A percentile compares a stretch with the other conserved stretches of the same genome.
phyloP scores from a whole-genome alignment of 2,329 filamentous ascomycete genomes.

The Pestalotiopsis sp. region DNA sequence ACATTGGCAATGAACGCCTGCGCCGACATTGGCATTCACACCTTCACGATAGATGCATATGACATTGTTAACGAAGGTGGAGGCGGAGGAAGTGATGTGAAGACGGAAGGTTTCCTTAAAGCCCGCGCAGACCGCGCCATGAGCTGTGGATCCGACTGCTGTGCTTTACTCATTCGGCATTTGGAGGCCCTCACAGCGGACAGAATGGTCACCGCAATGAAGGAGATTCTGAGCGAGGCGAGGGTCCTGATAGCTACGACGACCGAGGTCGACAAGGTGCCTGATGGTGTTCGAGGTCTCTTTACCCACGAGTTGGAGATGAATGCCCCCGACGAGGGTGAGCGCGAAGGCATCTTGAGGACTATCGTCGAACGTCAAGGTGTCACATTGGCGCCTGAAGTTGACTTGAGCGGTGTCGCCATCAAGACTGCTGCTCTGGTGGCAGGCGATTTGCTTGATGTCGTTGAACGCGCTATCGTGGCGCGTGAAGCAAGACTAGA shows the following conservation, averaged over 20 bases:
- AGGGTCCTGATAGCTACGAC: conserved; percentile 91
- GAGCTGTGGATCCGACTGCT: conserved; percentile 82
- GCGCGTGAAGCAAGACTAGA: conserved; percentile 78
- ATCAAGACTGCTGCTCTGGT: conserved; percentile 95
- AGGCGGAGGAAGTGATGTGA: conserved; percentile 84
- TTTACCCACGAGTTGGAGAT: conserved; percentile 97
- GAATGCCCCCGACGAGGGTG: conserved; percentile 86
- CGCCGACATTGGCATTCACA: conserved; percentile 86
- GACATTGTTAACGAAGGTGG: conserved; percentile 93
- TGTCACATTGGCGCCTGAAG: conserved; percentile 76
- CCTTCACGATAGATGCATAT: conserved; percentile 86
- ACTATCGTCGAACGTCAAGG: conserved; percentile 77
- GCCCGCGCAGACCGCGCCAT: conserved; percentile 86
- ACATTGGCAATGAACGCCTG: conserved; percentile 76
- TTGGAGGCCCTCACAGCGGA: conserved; percentile 91
- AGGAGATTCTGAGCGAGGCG: conserved; percentile 77
- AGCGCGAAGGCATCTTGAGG: conserved; percentile 84
- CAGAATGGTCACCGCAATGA: conserved; percentile 81
- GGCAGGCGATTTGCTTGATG: conserved; percentile 90
- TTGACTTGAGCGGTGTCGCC: conserved; percentile 82
- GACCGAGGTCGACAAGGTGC: conserved; percentile 91
- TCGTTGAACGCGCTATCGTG: conserved; percentile 85
- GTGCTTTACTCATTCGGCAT: conserved; percentile 83
- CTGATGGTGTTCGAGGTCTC: conserved; percentile 83
- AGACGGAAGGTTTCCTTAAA: conserved; percentile 89